Percentiles rank a stretch among this genome's conserved stretches.
Evolutionary conservation across 2,329 filamentous ascomycete species (phyloP).

Genomic region (Fusarium falciforme): DNA sequence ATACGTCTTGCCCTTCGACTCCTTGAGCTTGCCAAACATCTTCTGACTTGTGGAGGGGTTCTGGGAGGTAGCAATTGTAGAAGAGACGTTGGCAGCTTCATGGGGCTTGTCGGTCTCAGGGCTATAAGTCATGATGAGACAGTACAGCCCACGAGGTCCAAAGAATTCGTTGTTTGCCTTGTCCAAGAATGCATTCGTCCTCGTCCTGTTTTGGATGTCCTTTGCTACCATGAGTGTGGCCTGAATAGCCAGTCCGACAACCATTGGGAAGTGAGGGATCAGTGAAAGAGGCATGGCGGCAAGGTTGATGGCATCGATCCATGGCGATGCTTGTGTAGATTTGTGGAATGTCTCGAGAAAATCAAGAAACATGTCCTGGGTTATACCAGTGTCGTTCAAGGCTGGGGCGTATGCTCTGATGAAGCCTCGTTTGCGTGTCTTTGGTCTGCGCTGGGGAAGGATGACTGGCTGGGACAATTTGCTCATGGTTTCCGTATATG

Average conservation of each 20-base stretch:
- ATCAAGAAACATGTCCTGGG: conserved; percentile 30
- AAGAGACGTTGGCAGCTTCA: background rate
- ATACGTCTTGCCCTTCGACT: conserved; percentile 4
- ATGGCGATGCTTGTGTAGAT: conserved; percentile 25
- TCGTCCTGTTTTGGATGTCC: conserved; percentile 12
- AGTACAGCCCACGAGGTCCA: conserved; percentile 26
- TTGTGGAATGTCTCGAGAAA: conserved; percentile 22
- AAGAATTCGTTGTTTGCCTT: conserved; percentile 27
- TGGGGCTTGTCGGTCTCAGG: background rate
- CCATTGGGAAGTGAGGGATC: conserved; percentile 21
- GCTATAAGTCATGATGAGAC: conserved; percentile 28
- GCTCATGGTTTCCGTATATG: background rate
- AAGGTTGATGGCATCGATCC: conserved; percentile 25
- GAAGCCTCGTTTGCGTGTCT: conserved; percentile 22
- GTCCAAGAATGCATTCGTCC: conserved; percentile 28
- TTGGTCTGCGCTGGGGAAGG: conserved; percentile 28
- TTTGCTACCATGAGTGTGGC: conserved; percentile 8
- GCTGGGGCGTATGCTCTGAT: conserved; percentile 24
- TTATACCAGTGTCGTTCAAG: conserved; percentile 15
- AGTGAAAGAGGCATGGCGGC: conserved; percentile 9
- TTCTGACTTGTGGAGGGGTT: conserved; percentile 4
- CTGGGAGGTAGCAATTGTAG: background rate
- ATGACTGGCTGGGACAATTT: conserved; percentile 13
- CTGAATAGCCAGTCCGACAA: conserved; percentile 26
- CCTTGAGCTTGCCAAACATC: background rate